Evolutionary conservation across 2,329 filamentous ascomycete species (phyloP).

Genomic region (Didymella segeticola): DNA sequence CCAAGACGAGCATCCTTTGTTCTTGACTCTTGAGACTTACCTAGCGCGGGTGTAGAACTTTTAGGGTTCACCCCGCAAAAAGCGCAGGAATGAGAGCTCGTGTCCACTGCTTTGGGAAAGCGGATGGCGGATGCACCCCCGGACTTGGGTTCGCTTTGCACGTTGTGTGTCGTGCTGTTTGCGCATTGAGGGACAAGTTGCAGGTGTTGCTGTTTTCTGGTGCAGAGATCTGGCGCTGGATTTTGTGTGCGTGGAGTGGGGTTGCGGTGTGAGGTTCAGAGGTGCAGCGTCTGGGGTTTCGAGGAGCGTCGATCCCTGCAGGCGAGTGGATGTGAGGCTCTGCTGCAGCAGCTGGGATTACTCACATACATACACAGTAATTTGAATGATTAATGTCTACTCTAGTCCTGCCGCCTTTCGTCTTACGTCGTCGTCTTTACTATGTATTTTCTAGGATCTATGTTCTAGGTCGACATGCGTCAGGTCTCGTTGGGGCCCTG

Average conservation of each 20-base stretch:
- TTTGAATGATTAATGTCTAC: background rate
- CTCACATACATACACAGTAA: background rate
- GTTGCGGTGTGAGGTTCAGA: background rate
- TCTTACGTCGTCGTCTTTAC: too few relatives aligned
- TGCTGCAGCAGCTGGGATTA: background rate
- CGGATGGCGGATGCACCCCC: background rate
- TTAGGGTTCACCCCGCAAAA: background rate
- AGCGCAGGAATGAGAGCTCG: conserved; percentile 8
- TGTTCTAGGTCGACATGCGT: too few relatives aligned
- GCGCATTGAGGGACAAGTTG: background rate
- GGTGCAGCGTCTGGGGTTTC: conserved; percentile 11
- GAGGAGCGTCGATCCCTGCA: conserved; percentile 1
- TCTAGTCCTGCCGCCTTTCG: too few relatives aligned
- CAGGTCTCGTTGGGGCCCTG: background rate
- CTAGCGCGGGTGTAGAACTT: conserved; percentile 2
- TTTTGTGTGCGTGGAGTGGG: background rate
- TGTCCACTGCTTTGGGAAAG: conserved; percentile 7
- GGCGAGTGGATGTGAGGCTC: background rate
- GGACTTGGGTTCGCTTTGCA: conserved; percentile 4
- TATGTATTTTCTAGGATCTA: too few relatives aligned
- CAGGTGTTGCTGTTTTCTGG: background rate
- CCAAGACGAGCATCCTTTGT: background rate
- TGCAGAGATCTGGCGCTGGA: background rate
- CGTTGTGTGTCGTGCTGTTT: background rate
- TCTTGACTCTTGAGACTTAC: too few relatives aligned